Conservation (phyloP, 352 stramenopile genomes). For the Phytophthora fragariae region DNA sequence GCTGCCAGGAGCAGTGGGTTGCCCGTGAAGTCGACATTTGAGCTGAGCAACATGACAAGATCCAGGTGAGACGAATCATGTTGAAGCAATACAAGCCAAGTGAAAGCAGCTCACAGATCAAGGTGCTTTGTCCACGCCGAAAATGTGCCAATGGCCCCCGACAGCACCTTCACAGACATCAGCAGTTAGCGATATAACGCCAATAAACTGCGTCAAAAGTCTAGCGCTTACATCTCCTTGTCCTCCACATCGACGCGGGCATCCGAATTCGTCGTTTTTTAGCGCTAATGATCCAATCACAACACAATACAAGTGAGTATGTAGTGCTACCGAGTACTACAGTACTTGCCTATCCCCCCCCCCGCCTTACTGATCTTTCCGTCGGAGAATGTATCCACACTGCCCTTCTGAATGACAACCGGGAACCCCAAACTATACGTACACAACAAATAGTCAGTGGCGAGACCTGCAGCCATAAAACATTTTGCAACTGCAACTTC, state of each 20-base stretch:
- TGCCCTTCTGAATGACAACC: constrained; percentile 89
- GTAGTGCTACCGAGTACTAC: too few species aligned
- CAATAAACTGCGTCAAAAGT: not conserved
- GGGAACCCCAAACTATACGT: constrained; percentile 70
- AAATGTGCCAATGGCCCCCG: constrained; percentile 85
- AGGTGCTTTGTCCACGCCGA: constrained; percentile 67
- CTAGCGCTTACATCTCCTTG: constrained; percentile 87
- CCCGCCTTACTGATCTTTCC: constrained; percentile 57
- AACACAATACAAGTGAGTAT: too few species aligned
- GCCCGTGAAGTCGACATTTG: constrained; percentile 37
- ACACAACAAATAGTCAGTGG: constrained; percentile 1
- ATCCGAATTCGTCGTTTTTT: constrained; percentile 70
- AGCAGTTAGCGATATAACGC: too few species aligned
- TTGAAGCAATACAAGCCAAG: too few species aligned
- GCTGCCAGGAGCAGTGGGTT: constrained; percentile 77
- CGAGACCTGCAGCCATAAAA: not conserved
- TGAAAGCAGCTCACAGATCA: constrained; percentile 38
- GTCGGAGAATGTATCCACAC: constrained; percentile 83
- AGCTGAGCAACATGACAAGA: constrained; percentile 9
- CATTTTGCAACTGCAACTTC: constrained; percentile 7
- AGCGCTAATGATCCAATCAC: constrained; percentile 39
- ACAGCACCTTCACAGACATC: constrained; percentile 63
- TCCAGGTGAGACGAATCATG: not conserved
- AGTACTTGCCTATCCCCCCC: too few species aligned
- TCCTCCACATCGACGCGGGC: constrained; percentile 89